phyloP scores from a whole-genome alignment of 2,329 filamentous ascomycete genomes.

The Talaromyces sp. region DNA sequence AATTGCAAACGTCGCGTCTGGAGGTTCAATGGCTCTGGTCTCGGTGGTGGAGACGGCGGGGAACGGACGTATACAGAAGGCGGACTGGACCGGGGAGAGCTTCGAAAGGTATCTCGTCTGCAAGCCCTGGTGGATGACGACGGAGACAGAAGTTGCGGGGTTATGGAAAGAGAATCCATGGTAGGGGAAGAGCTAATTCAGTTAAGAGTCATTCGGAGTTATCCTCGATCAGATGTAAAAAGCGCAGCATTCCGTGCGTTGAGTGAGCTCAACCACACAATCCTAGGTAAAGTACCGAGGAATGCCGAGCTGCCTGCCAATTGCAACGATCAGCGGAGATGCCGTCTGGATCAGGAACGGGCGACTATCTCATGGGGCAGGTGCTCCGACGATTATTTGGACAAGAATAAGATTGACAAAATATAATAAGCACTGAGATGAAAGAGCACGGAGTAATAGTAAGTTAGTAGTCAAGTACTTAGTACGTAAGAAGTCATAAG shows the following conservation, averaged over 20 bases:
- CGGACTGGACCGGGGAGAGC: slow-evolving; percentile 13
- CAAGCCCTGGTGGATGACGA: not conserved
- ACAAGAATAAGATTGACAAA: not conserved
- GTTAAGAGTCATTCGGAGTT: not conserved
- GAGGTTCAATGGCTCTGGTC: slow-evolving; percentile 23
- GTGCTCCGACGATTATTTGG: not conserved
- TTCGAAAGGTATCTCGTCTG: not conserved
- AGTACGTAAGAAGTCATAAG: not conserved
- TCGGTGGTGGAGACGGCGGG: slow-evolving; percentile 21
- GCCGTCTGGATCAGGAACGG: slow-evolving; percentile 6
- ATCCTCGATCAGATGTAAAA: not conserved
- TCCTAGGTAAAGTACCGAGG: slow-evolving; percentile 13
- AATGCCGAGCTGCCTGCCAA: slow-evolving; percentile 11
- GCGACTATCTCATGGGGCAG: slow-evolving; percentile 7
- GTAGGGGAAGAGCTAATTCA: not conserved
- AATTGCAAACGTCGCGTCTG: slow-evolving; percentile 29
- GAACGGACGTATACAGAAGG: slow-evolving; percentile 13
- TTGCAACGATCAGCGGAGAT: slow-evolving; percentile 9
- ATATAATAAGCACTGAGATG: not conserved
- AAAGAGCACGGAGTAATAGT: not conserved
- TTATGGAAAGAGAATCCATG: not conserved
- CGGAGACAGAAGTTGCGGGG: not conserved
- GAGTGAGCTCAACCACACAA: too few species aligned
- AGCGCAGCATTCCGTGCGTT: not conserved
- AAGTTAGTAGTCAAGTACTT: not conserved